phyloP scores from a whole-genome alignment of 2,329 filamentous ascomycete genomes.

The Fusarium pininemorale region DNA sequence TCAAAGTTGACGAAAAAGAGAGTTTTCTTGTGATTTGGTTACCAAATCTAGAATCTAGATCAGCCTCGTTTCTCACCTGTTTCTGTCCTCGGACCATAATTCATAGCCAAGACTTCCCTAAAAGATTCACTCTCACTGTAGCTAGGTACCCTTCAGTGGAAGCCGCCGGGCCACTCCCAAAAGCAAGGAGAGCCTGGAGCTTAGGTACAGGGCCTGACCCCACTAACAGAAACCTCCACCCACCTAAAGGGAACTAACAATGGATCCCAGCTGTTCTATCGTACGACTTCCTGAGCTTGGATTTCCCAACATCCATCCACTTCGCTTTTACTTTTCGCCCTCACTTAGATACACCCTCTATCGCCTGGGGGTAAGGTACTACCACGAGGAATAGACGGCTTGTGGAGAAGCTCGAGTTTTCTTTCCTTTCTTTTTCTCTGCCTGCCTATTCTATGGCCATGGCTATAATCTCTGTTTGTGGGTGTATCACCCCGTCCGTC shows the following conservation, averaged over 20 bases:
- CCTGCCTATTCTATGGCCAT: neutral
- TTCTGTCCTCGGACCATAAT: neutral
- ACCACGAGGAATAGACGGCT: constrained; percentile 41
- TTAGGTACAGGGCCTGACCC: neutral
- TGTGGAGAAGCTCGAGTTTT: constrained; percentile 37
- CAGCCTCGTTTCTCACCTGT: constrained; percentile 4
- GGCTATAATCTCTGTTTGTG: constrained; percentile 24
- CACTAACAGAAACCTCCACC: neutral
- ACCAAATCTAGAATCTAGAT: neutral
- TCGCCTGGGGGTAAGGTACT: neutral
- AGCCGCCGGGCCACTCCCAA: constrained; percentile 15
- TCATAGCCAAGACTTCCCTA: constrained; percentile 3
- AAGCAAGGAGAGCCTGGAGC: neutral
- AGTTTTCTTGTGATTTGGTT: neutral
- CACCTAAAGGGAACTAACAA: constrained; percentile 2
- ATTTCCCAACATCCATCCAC: constrained; percentile 5
- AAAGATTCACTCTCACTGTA: neutral
- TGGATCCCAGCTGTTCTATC: constrained; percentile 24
- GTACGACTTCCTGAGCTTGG: constrained; percentile 39
- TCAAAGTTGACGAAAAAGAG: neutral
- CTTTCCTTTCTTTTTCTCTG: constrained; percentile 20
- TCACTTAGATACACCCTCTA: constrained; percentile 13
- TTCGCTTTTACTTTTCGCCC: neutral
- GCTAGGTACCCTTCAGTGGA: neutral
- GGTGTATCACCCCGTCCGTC: constrained; percentile 16